phyloP scores from a whole-genome alignment of 306 rosid genomes.

The Acacia confusa region DNA sequence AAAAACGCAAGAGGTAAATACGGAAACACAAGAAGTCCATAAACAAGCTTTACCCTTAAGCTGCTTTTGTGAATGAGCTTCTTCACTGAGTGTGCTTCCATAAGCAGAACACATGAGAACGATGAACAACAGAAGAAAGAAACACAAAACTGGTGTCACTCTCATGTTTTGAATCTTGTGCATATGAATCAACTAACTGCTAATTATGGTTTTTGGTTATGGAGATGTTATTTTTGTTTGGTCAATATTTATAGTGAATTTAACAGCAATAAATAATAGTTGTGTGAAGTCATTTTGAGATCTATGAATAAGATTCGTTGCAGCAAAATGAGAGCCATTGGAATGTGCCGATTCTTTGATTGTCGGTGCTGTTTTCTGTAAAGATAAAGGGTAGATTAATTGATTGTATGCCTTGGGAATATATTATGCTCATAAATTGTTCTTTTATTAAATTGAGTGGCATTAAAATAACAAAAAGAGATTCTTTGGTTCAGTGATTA shows the following conservation, averaged over 20 bases:
- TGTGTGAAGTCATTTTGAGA: neutral
- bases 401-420: neutral
- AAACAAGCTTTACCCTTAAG: slow-evolving; percentile 36
- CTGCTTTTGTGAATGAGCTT: slow-evolving; percentile 18
- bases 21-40: neutral
- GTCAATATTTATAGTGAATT: slow-evolving; percentile 24
- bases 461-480: slow-evolving; percentile 26
- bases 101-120: slow-evolving; percentile 32
- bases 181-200: neutral
- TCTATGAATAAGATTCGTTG: slow-evolving; percentile 27
- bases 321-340: neutral
- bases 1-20: neutral
- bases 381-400: neutral
- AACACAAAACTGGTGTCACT: slow-evolving; percentile 1
- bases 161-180: slow-evolving; percentile 18
- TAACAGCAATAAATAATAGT: neutral
- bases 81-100: slow-evolving; percentile 16
- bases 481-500: slow-evolving; percentile 11
- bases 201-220: neutral
- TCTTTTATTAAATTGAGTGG: neutral
- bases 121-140: slow-evolving; percentile 36
- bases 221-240: neutral
- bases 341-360: slow-evolving; percentile 8
- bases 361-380: neutral
- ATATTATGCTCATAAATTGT: neutral